These are phyloP conservation scores for Dacryopinax primogenitus DNA, from an alignment of 768 basidiomycete species.

Conservation along the genomic window DNA sequence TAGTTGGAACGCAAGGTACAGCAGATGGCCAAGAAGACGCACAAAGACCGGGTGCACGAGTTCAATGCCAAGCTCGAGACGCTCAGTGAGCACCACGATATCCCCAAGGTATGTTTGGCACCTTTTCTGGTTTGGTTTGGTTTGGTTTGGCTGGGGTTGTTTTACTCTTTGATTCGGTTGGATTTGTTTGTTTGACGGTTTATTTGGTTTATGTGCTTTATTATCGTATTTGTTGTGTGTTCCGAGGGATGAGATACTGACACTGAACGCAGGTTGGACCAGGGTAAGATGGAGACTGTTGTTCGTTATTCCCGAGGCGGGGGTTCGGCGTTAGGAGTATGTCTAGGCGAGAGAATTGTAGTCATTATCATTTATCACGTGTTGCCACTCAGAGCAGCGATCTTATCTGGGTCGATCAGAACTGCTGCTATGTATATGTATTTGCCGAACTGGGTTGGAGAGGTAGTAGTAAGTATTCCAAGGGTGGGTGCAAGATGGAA, in stretches of 20 bases:
- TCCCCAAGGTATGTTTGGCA: slow-evolving; percentile 58
- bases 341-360: neutral
- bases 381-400: too few species aligned
- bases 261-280: slow-evolving; percentile 1
- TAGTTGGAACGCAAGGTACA: slow-evolving; percentile 39
- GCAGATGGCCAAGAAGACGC: slow-evolving; percentile 68
- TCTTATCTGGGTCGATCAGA: too few species aligned
- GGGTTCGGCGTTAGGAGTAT: neutral
- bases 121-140: slow-evolving; percentile 9
- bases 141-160: neutral
- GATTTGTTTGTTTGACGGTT: too few species aligned
- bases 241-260: neutral
- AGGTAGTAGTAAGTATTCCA: too few species aligned
- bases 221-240: neutral
- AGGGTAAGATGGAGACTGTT: neutral
- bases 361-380: too few species aligned
- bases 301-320: neutral
- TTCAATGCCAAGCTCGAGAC: slow-evolving; percentile 78
- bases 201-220: neutral
- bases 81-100: slow-evolving; percentile 87
- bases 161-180: neutral
- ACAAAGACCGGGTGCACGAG: slow-evolving; percentile 87
- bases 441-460: too few species aligned
- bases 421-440: too few species aligned
- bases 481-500: too few species aligned